Evolutionary conservation across 306 rosid genomes (phyloP).

Genomic region (Trifolium pratense): DNA sequence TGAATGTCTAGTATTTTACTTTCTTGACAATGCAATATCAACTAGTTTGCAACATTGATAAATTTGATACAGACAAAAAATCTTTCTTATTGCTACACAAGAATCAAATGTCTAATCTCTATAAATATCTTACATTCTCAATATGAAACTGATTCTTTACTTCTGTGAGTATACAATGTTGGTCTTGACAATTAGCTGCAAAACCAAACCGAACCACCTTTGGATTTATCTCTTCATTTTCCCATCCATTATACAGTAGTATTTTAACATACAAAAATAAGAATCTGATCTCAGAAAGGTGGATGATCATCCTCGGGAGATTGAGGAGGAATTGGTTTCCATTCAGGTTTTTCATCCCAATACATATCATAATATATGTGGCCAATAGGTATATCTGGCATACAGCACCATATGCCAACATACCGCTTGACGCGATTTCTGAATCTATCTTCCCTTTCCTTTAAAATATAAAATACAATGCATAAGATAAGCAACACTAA

Average conservation of each 20-base stretch:
- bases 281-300: constrained; percentile 54
- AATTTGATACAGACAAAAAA: constrained; percentile 26
- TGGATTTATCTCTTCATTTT: constrained; percentile 22
- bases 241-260: not conserved
- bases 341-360: constrained; percentile 96
- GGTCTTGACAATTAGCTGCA: constrained; percentile 34
- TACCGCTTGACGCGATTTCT: constrained; percentile 75
- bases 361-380: constrained; percentile 94
- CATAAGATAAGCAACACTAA: not conserved
- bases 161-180: constrained; percentile 36
- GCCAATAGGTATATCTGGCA: constrained; percentile 60
- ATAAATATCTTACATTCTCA: constrained; percentile 41
- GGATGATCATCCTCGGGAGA: constrained; percentile 83
- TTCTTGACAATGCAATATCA: constrained; percentile 21
- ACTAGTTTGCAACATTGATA: constrained; percentile 31
- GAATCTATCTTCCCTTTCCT: constrained; percentile 78
- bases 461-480: constrained; percentile 31
- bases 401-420: constrained; percentile 94
- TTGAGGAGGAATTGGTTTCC: constrained; percentile 89
- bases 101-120: constrained; percentile 36
- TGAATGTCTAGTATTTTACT: constrained; percentile 33
- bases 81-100: constrained; percentile 36
- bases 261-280: constrained; percentile 8
- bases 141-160: constrained; percentile 43
- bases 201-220: constrained; percentile 39